Percentiles rank a stretch among this genome's conserved stretches.
Evolutionary conservation across 345 rosid species (phyloP).

Genomic region (Arabidopsis arenosa): DNA sequence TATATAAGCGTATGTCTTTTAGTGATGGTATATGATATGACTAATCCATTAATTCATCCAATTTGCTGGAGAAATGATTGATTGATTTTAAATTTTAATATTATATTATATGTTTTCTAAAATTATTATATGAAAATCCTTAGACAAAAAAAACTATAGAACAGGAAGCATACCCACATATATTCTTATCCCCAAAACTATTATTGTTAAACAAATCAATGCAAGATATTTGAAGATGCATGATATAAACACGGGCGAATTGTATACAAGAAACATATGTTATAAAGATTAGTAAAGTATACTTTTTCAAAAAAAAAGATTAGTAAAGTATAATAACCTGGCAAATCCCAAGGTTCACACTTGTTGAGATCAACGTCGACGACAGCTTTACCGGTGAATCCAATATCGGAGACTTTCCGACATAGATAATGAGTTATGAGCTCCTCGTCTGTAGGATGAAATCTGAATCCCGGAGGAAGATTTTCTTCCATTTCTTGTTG

Average conservation of each 20-base stretch:
- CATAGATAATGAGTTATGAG: conserved; percentile 82
- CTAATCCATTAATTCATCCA: conserved; percentile 13
- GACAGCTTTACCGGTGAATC: conserved; percentile 79
- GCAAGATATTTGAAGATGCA: neutral
- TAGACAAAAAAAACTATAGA: conserved; percentile 8
- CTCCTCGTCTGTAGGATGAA: conserved; percentile 98
- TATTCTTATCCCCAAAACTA: neutral
- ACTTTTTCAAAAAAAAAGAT: no score
- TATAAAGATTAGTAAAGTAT: neutral
- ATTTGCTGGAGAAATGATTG: conserved; percentile 14
- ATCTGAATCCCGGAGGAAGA: conserved; percentile 98
- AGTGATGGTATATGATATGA: neutral
- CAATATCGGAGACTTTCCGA: conserved; percentile 64
- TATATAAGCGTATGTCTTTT: conserved; percentile 13
- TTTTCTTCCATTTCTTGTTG: conserved; percentile 63
- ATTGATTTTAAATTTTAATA: conserved; percentile 21
- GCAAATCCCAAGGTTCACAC: conserved; percentile 99
- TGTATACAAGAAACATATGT: neutral
- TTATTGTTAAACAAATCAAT: neutral
- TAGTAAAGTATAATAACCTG: conserved; percentile 55
- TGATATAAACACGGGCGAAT: neutral
- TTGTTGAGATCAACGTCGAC: conserved; percentile 97
- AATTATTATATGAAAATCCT: conserved; percentile 1
- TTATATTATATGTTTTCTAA: neutral
- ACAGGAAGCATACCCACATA: conserved; percentile 6